Base-by-base conservation (phyloP, 2,329 filamentous ascomycete genomes). In the Lecanicillium sp. region DNA sequence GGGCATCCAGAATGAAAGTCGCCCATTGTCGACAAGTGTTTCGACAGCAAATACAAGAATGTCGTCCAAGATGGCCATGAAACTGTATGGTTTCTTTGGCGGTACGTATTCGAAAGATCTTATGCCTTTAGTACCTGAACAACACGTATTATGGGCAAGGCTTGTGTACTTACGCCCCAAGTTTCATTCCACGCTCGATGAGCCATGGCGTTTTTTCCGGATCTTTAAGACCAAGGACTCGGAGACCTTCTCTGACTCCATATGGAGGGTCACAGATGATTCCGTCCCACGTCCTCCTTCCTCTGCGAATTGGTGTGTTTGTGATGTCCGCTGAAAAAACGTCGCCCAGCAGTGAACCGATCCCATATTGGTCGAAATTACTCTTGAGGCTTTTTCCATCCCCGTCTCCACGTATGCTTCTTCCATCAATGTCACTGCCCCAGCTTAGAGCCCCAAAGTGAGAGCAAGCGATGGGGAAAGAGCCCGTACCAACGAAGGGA, bases 191-290 rank as follows among this genome's bases (percentile, higher is more conserved):
- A 52, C 85, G 76, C 41, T 83, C 75, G 20, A 85, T 67, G 2
- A 85, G 67, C 51, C 70, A 73, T 2, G 70, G 65, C 4, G 62
- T 66, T 51, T 75, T 80, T 38, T 70, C 70, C 0, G 75, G 73
- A 50, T 92, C 80, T 45, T 81, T 78, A 38, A 77, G 73, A 1
- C 92, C 92, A 1, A 98, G 69, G 2, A 98, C 90, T 52, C 85
- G 85, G 43, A 96, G 62, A 0, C 92, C 92, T 60, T 98, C 92
- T 34, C 92, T 74, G 5, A 98, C 88, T 3, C 92, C 92, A 55
- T 98, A 98, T 0, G 92, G 92, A 14, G 92, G 92, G 62, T 98
- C 92, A 52, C 89, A 96, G 6, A 96, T 71, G 43, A 98, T 94
- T 4, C 86, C 89, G 58, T 98, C 89, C 43, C 96, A 78, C 47